These are phyloP conservation scores for Syzygium grande DNA, from an alignment of 345 rosid species.

Conservation along the genomic window DNA sequence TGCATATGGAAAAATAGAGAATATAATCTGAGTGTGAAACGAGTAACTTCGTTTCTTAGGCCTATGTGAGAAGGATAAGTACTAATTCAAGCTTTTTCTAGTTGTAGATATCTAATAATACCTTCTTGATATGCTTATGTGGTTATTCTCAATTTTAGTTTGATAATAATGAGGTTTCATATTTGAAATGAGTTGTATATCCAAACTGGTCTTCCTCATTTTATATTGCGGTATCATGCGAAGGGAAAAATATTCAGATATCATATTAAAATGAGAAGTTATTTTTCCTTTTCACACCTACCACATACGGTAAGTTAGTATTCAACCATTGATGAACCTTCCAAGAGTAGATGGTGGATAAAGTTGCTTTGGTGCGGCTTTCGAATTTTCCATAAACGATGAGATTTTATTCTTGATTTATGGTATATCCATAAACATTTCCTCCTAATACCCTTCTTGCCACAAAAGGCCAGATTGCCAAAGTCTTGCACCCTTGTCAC, in stretches of 20 bases:
- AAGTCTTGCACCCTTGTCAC: neutral
- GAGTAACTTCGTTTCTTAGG: neutral
- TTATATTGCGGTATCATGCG: neutral
- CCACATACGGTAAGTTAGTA: neutral
- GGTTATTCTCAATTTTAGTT: neutral
- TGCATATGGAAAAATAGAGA: neutral
- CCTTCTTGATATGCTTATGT: neutral
- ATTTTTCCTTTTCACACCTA: neutral
- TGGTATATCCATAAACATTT: neutral
- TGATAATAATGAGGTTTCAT: neutral
- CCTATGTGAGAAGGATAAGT: neutral
- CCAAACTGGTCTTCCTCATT: neutral
- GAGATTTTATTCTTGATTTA: neutral
- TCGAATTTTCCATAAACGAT: neutral
- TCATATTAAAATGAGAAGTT: neutral
- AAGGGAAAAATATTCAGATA: neutral
- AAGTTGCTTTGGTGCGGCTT: neutral
- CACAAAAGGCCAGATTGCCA: neutral
- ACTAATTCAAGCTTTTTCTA: neutral
- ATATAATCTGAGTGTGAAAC: neutral
- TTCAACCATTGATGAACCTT: neutral
- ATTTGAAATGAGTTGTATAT: neutral
- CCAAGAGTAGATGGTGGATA: neutral
- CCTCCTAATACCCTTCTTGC: neutral
- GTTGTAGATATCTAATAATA: neutral